Conservation (phyloP, 192 early-diverging fungal genomes). For the Spizellomyces sp. region DNA sequence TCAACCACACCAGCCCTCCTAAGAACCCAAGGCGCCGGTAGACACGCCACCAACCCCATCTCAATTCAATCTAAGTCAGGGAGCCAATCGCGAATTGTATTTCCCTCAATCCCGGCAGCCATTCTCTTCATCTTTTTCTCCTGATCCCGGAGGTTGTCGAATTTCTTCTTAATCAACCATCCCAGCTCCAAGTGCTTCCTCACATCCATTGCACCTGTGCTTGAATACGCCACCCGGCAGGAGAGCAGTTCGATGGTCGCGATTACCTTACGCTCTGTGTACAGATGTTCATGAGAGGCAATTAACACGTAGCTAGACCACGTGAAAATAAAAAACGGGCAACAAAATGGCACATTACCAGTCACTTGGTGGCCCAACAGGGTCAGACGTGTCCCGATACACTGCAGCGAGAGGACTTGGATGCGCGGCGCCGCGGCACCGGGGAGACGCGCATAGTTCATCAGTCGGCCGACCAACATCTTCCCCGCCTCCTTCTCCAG, state of each 20-base stretch:
- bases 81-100: constrained; percentile 5
- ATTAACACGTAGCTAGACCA: too few relatives aligned
- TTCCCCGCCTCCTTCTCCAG: background rate
- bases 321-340: too few relatives aligned
- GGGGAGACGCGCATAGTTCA: background rate
- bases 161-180: background rate
- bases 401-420: background rate
- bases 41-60: too few relatives aligned
- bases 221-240: too few relatives aligned
- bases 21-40: too few relatives aligned
- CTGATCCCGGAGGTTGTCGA: background rate
- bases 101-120: background rate
- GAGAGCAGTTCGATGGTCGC: too few relatives aligned
- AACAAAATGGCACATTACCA: too few relatives aligned
- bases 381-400: background rate
- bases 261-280: too few relatives aligned
- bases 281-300: too few relatives aligned
- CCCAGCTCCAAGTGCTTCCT: background rate
- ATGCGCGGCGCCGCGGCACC: background rate
- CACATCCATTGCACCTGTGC: too few relatives aligned
- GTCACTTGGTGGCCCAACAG: background rate
- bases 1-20: too few relatives aligned
- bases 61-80: too few relatives aligned
- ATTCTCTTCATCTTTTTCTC: background rate
- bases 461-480: background rate